Evolutionary conservation across 176 grass and related monocot species (phyloP), one percentile per base, ranked within the genome.

Genomic region (Carex myosuroides): DNA sequence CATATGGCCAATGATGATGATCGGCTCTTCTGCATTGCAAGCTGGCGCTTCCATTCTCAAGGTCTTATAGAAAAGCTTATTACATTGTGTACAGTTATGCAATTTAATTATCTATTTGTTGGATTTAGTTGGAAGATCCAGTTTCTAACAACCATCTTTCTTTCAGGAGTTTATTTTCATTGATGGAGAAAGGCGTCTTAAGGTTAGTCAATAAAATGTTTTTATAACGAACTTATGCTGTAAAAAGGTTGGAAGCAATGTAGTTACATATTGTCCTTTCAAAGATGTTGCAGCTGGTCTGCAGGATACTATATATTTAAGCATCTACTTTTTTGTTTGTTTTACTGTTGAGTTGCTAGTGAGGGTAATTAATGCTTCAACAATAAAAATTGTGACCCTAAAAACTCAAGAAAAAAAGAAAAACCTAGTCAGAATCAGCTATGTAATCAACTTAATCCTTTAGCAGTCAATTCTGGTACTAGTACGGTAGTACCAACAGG

Each of bases 41-140:
- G 91, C 96, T 18, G 91, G 88, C 26, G 95, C 91, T 48, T 95
- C 95, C 60, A 92, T 95, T 90, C 85, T 98, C 53, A 98, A 98
- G 92, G 95, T 98, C 71, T 86, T 59, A 77, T 22, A 55, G 50
- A 32, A 55, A 50, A 22, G 21, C 22, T 53, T 54, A 29, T 54
- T 76, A 76, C 20, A 55, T 53, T 76, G 20, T 37, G 74, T 32
- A n/a, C 13, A 73, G 8, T 73, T 35, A 5, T 65, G 3, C 56
- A 50, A 74, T 60, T 62, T 69, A 81, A 13, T 21, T 82, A 65
- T 82, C 1, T 66, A 16, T 8, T 6, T 83, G 41, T 68, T 68
- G 61, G 39, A 77, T 56, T 54, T 76, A 69, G 6, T 60, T 60
- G 7, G 26, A 33, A 33, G 13, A n/a, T 66, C 17, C 42, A 12